Evolutionary conservation across 257 asterid genomes (phyloP).

Genomic region (Linaria vulgaris): DNA sequence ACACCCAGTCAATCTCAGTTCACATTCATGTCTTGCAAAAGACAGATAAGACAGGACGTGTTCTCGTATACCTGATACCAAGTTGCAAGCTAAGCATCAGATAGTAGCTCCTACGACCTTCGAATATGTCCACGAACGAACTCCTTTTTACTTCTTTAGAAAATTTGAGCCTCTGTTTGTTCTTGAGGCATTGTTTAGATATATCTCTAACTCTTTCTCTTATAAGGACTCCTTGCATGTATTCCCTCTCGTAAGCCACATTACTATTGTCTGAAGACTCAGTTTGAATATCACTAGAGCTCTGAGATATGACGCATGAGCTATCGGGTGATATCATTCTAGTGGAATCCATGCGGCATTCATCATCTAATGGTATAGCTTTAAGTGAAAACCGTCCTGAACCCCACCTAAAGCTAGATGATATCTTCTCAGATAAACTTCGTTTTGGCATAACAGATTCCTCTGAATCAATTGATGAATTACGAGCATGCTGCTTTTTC

Average conservation of each 20-base stretch:
- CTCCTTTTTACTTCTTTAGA: conserved; percentile 53
- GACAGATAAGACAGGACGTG: conserved; percentile 5
- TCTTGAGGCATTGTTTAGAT: conserved; percentile 49
- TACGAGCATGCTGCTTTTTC: conserved; percentile 42
- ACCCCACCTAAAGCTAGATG: conserved; percentile 46
- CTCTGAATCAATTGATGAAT: conserved; percentile 41
- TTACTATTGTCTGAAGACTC: conserved; percentile 42
- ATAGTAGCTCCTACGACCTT: conserved; percentile 72
- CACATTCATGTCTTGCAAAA: neutral
- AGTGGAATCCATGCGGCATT: conserved; percentile 37
- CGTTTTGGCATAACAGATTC: conserved; percentile 45
- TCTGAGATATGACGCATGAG: conserved; percentile 40
- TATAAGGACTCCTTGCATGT: conserved; percentile 95
- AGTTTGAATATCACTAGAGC: conserved; percentile 49
- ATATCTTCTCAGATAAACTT: conserved; percentile 60
- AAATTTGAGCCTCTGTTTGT: conserved; percentile 53
- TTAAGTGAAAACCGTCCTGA: conserved; percentile 47
- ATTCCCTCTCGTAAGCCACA: conserved; percentile 86
- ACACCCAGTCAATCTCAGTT: conserved; percentile 3
- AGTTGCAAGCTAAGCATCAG: conserved; percentile 92
- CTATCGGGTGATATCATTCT: conserved; percentile 43
- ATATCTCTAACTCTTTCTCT: conserved; percentile 59
- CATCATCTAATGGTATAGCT: conserved; percentile 39
- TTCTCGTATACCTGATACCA: conserved; percentile 76
- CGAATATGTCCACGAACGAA: conserved; percentile 50